These are phyloP conservation scores for Datura wrightii DNA, from an alignment of 257 asterid genomes.

Conservation along the genomic window DNA sequence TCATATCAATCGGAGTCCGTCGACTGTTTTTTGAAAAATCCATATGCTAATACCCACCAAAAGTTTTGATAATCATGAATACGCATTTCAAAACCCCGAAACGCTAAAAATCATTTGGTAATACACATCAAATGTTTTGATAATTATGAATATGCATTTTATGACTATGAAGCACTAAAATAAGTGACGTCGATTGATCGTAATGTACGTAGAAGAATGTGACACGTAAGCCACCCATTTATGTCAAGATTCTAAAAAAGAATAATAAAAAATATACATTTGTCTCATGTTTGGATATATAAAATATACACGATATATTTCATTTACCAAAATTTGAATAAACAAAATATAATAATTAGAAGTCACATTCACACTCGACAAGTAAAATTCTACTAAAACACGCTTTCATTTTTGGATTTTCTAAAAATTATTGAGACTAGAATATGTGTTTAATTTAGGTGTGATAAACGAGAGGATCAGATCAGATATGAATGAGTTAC, in stretches of 20 bases:
- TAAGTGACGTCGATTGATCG: no score
- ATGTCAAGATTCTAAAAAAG: constrained; percentile 14
- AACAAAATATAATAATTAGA: background rate
- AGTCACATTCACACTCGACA: background rate
- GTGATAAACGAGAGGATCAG: background rate
- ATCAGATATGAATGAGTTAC: background rate
- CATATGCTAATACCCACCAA: no score
- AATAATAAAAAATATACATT: background rate
- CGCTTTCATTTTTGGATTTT: background rate
- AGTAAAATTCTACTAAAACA: background rate
- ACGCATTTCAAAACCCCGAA: no score
- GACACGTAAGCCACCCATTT: background rate
- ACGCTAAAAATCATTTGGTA: no score
- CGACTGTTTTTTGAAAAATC: no score
- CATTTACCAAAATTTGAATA: background rate
- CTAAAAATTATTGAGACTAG: background rate
- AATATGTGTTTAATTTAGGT: background rate
- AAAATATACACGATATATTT: background rate
- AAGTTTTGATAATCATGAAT: no score
- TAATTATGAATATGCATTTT: no score
- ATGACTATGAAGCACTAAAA: no score
- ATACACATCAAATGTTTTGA: no score
- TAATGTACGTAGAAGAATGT: background rate
- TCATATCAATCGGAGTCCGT: no score
- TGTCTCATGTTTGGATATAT: background rate